Percentiles rank a stretch among this genome's conserved stretches.
These are phyloP conservation scores for Phytophthora cryptogea DNA, from an alignment of 352 stramenopile species.

Conservation along the genomic window DNA sequence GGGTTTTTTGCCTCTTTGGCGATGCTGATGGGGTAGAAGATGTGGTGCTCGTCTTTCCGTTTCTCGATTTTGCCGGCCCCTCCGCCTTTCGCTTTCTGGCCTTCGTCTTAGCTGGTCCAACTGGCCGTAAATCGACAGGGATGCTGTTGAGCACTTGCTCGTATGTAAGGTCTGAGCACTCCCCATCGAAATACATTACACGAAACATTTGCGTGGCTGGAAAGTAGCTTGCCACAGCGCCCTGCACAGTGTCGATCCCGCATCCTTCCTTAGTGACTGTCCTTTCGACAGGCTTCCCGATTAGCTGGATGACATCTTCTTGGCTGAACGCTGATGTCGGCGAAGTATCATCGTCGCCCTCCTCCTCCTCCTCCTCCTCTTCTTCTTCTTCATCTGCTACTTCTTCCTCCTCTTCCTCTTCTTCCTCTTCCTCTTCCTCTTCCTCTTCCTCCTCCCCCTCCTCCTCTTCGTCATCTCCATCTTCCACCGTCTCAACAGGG, in stretches of 20 bases:
- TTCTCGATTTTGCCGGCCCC: conserved; percentile 3
- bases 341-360: conserved; percentile 16
- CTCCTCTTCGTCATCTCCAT: conserved; percentile 13
- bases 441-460: conserved; percentile 13
- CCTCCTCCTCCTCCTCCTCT: conserved; percentile 27
- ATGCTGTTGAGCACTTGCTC: conserved; percentile 67
- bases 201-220: conserved; percentile 79
- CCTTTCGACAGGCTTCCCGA: conserved; percentile 51
- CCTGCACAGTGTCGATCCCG: conserved; percentile 39
- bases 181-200: conserved; percentile 63
- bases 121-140: conserved; percentile 36
- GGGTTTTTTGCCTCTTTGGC: conserved; percentile 38
- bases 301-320: conserved; percentile 52
- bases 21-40: conserved; percentile 28
- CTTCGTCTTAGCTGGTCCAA: conserved; percentile 17
- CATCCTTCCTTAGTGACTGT: conserved; percentile 37
- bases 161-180: conserved; percentile 63
- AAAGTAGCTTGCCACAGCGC: conserved; percentile 72
- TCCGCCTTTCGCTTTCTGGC: conserved; percentile 57
- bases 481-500: conserved; percentile 14
- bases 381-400: conserved; percentile 27
- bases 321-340: conserved; percentile 13
- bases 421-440: conserved; percentile 19
- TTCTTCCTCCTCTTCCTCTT: conserved; percentile 28
- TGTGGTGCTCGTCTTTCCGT: conserved; percentile 7